These are phyloP conservation scores for Pyracantha coccinea DNA, from an alignment of 331 rosid genomes.

Conservation along the genomic window DNA sequence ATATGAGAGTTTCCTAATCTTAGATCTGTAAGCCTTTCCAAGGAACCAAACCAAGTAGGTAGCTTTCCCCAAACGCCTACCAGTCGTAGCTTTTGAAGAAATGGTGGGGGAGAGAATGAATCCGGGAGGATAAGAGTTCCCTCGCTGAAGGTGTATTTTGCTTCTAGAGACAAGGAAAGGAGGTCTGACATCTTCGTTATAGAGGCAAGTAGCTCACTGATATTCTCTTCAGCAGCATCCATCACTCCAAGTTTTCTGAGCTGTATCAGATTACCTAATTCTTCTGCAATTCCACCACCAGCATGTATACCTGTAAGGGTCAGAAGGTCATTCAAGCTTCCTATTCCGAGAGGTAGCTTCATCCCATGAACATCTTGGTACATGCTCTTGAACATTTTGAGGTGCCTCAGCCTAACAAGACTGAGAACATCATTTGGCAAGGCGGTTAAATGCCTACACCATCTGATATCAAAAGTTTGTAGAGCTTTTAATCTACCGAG, in stretches of 20 bases:
- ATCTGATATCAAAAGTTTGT: conserved; percentile 20
- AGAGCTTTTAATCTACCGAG: background rate
- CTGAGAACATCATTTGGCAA: conserved; percentile 1
- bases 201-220: conserved; percentile 17
- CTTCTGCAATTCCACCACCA: conserved; percentile 16
- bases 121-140: conserved; percentile 9
- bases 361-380: background rate
- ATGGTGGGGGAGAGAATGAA: conserved; percentile 16
- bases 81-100: conserved; percentile 14
- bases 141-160: background rate
- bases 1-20: conserved; percentile 15
- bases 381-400: conserved; percentile 15
- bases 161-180: conserved; percentile 16
- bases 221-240: conserved; percentile 14
- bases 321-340: conserved; percentile 12
- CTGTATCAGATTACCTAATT: conserved; percentile 10
- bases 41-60: conserved; percentile 21
- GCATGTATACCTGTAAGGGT: conserved; percentile 16
- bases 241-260: conserved; percentile 21
- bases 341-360: conserved; percentile 19
- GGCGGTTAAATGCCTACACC: conserved; percentile 9
- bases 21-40: conserved; percentile 13
- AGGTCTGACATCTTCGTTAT: conserved; percentile 18
- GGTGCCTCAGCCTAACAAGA: conserved; percentile 19
- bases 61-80: conserved; percentile 5